A percentile compares a stretch with the other conserved stretches of the same genome.
Conservation (phyloP, 805 yeast species). For the Myxozyma udenii region DNA sequence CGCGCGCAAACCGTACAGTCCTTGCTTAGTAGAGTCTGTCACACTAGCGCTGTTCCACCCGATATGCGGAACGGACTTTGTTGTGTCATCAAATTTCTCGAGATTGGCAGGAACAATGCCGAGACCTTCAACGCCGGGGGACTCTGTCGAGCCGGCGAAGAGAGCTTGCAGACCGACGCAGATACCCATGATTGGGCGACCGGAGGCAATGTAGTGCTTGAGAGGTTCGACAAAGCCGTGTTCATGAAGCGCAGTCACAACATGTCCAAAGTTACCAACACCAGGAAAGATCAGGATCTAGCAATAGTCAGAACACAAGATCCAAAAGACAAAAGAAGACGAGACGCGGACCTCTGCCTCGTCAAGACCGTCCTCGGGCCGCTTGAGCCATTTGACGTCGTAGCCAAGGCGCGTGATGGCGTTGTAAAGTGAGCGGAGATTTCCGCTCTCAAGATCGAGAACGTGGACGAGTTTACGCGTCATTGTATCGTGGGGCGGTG, state of each 20-base stretch:
- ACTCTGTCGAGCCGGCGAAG: conserved; percentile 72
- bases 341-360: conserved; percentile 43
- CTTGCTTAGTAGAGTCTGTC: conserved; percentile 25
- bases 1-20: conserved; percentile 63
- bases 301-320: too few species aligned
- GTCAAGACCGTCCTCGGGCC: conserved; percentile 49
- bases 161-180: conserved; percentile 95
- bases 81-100: conserved; percentile 55
- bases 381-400: conserved; percentile 57
- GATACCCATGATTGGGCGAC: conserved; percentile 89
- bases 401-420: conserved; percentile 80
- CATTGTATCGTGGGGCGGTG: conserved; percentile 1
- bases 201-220: conserved; percentile 62
- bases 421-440: conserved; percentile 80
- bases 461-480: conserved; percentile 50
- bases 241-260: conserved; percentile 63
- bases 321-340: neutral
- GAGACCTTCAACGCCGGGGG: conserved; percentile 60
- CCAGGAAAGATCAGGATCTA: conserved; percentile 79
- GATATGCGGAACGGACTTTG: conserved; percentile 89
- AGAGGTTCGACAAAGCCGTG: conserved; percentile 67
- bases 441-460: conserved; percentile 93
- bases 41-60: conserved; percentile 77
- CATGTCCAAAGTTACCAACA: conserved; percentile 96
- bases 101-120: conserved; percentile 54